Conservation (phyloP, 202 grass and related monocot species). For the Eragrostis tef region DNA sequence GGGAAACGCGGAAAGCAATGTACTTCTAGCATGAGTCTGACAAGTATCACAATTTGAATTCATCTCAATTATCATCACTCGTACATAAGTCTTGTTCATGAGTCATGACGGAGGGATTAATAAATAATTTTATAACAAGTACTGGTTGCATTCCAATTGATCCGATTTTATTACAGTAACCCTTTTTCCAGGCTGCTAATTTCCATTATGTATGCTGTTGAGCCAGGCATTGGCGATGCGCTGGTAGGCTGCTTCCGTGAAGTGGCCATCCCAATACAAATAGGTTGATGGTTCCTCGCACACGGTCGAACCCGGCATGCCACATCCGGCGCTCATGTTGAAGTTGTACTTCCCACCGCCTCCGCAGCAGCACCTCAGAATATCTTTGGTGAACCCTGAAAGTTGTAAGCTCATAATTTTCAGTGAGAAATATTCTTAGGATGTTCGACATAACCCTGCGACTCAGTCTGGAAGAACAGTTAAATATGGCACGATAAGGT, state of each 20-base stretch:
- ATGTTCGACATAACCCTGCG: neutral
- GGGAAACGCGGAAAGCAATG: neutral
- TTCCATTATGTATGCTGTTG: slow-evolving; percentile 12
- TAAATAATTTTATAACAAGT: neutral
- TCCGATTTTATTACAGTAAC: neutral
- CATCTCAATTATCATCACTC: neutral
- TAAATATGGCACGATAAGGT: neutral
- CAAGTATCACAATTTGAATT: neutral
- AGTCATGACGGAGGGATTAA: neutral
- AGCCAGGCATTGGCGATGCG: slow-evolving; percentile 51
- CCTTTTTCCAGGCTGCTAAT: neutral
- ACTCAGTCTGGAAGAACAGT: neutral
- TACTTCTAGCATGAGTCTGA: neutral
- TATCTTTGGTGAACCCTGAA: slow-evolving; percentile 49
- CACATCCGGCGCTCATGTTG: slow-evolving; percentile 50
- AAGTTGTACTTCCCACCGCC: slow-evolving; percentile 62
- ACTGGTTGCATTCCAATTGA: neutral
- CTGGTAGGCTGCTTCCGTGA: slow-evolving; percentile 52
- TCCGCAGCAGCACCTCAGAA: slow-evolving; percentile 57
- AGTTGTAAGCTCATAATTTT: neutral
- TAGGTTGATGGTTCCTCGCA: slow-evolving; percentile 49
- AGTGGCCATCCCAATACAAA: slow-evolving; percentile 62
- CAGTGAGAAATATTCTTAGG: neutral
- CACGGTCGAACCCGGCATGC: slow-evolving; percentile 41
- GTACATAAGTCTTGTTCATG: neutral